These are phyloP conservation scores for Eutrema yunnanense DNA, from an alignment of 345 rosid genomes.

Conservation along the genomic window DNA sequence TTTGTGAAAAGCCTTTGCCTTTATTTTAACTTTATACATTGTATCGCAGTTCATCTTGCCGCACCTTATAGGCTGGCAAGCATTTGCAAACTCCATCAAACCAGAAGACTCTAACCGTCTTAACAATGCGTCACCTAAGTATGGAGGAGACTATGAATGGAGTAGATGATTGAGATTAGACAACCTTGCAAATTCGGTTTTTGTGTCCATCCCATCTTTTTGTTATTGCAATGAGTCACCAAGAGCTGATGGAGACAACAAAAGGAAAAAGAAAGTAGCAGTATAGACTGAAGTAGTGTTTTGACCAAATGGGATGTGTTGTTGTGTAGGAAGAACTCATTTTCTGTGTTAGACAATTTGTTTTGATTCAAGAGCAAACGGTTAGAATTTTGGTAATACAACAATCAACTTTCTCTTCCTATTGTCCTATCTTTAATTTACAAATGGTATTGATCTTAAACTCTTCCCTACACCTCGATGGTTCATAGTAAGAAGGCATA, in stretches of 20 bases:
- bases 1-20: background rate
- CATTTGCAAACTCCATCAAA: conserved; percentile 53
- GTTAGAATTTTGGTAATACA: background rate
- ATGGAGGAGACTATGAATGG: conserved; percentile 82
- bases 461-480: background rate
- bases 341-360: background rate
- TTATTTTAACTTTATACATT: background rate
- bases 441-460: background rate
- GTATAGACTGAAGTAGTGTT: background rate
- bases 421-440: background rate
- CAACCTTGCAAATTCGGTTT: background rate
- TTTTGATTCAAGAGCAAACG: background rate
- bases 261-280: background rate
- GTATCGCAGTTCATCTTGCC: conserved; percentile 71
- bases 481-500: background rate
- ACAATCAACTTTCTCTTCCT: background rate
- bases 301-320: conserved; percentile 5
- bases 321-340: conserved; percentile 3
- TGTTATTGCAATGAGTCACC: background rate
- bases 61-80: conserved; percentile 76
- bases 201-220: background rate
- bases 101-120: conserved; percentile 39
- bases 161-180: conserved; percentile 37
- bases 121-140: conserved; percentile 49
- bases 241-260: background rate